Percentiles rank a stretch among this genome's conserved stretches.
Evolutionary conservation across 331 rosid species (phyloP).

Genomic region (Stylosanthes scabra): DNA sequence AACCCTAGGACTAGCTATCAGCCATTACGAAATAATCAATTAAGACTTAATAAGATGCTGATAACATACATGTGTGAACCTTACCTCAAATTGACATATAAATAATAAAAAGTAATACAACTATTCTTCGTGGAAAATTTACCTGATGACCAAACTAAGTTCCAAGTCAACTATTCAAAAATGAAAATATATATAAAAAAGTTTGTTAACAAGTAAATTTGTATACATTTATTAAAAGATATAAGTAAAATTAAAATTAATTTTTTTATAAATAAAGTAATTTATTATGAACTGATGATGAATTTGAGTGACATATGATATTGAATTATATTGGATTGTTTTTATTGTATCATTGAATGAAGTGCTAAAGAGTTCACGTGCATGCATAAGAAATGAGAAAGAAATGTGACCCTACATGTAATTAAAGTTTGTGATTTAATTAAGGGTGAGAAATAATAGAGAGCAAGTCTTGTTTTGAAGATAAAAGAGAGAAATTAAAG

Average conservation of each 20-base stretch:
- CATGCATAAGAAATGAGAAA: background rate
- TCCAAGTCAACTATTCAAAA: background rate
- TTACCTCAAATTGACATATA: too few relatives aligned
- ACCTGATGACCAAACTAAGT: background rate
- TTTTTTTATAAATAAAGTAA: too few relatives aligned
- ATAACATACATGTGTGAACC: too few relatives aligned
- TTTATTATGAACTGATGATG: too few relatives aligned
- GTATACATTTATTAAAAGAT: too few relatives aligned
- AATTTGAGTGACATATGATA: background rate
- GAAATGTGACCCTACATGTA: constrained; percentile 16
- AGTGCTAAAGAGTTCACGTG: constrained; percentile 14
- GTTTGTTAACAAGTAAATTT: too few relatives aligned
- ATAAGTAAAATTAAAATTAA: too few relatives aligned
- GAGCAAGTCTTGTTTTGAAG: background rate
- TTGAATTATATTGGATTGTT: background rate
- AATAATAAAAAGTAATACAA: background rate
- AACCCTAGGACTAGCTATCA: too few relatives aligned
- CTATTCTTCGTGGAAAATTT: background rate
- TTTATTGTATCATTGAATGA: constrained; percentile 13
- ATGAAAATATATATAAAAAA: background rate
- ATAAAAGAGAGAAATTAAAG: background rate
- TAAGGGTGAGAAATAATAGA: background rate
- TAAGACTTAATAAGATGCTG: too few relatives aligned
- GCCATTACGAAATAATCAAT: too few relatives aligned
- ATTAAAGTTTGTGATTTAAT: background rate